Evolutionary conservation across 331 rosid species (phyloP).

Genomic region (Spiraea crenata): DNA sequence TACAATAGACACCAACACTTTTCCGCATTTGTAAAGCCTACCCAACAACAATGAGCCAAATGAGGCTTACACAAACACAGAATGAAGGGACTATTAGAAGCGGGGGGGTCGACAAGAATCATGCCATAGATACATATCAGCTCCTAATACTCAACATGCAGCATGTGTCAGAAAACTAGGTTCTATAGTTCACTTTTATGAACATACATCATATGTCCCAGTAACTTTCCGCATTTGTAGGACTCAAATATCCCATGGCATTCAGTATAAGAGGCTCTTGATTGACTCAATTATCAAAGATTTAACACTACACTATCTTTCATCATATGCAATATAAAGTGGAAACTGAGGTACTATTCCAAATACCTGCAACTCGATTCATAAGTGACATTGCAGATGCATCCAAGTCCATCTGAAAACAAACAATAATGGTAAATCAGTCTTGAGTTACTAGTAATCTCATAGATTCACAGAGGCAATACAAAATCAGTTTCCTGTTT

Average conservation of each 20-base stretch:
- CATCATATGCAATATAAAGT: not conserved
- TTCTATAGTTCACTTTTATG: not conserved
- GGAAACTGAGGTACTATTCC: conserved; percentile 17
- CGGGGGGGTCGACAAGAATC: too few relatives aligned
- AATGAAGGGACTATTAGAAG: too few relatives aligned
- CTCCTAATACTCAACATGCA: too few relatives aligned
- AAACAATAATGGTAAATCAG: not conserved
- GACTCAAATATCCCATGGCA: not conserved
- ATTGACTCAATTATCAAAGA: not conserved
- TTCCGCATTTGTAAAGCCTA: too few relatives aligned
- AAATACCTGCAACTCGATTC: conserved; percentile 83
- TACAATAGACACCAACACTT: too few relatives aligned
- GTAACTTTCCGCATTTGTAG: not conserved
- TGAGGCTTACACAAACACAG: too few relatives aligned
- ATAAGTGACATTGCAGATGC: conserved; percentile 74
- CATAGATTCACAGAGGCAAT: not conserved
- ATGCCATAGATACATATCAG: too few relatives aligned
- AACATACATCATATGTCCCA: not conserved
- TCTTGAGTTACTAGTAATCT: not conserved
- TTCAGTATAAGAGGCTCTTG: not conserved
- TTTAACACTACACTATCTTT: not conserved
- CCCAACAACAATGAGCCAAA: too few relatives aligned
- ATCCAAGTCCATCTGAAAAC: conserved; percentile 71
- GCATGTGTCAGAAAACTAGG: not conserved
- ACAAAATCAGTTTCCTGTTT: not conserved